phyloP scores from a whole-genome alignment of 2,329 filamentous ascomycete species.

The Akanthomyces dipterigenus region DNA sequence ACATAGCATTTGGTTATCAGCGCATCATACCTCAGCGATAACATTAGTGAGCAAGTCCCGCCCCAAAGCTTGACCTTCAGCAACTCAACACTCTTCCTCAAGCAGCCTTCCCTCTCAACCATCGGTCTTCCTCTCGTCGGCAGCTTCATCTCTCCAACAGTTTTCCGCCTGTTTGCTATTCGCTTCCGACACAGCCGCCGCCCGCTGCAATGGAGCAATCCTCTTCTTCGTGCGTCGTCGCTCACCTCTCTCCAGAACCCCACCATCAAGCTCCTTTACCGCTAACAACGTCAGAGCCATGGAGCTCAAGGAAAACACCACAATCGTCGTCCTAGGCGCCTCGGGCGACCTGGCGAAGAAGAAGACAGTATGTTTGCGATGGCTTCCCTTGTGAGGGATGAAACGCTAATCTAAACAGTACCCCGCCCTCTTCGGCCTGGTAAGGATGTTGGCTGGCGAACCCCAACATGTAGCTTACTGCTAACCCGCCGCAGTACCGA shows the following conservation, averaged over 20 bases:
- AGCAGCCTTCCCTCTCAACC: not conserved
- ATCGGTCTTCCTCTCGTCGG: not conserved
- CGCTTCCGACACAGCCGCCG: slow-evolving; percentile 5
- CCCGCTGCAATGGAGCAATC: slow-evolving; percentile 16
- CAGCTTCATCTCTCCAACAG: not conserved
- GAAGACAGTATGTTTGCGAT: slow-evolving; percentile 70
- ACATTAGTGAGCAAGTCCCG: slow-evolving; percentile 11
- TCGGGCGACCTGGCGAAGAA: slow-evolving; percentile 98
- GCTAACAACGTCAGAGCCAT: slow-evolving; percentile 52
- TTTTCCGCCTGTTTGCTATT: not conserved
- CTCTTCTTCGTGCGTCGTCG: slow-evolving; percentile 31
- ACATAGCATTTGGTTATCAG: slow-evolving; percentile 12
- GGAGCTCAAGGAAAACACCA: slow-evolving; percentile 98
- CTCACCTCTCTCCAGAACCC: slow-evolving; percentile 10
- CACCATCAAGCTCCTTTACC: slow-evolving; percentile 13
- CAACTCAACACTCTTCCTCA: slow-evolving; percentile 6
- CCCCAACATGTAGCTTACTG: not conserved
- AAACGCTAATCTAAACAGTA: slow-evolving; percentile 51
- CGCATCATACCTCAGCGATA: slow-evolving; percentile 13
- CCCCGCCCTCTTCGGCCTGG: slow-evolving; percentile 92
- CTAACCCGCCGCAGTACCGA: slow-evolving; percentile 61
- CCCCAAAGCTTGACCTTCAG: slow-evolving; percentile 2
- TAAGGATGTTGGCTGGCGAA: slow-evolving; percentile 45
- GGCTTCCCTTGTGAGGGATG: slow-evolving; percentile 17
- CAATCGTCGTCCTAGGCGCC: slow-evolving; percentile 92